Evolutionary conservation across 108 stramenopile species (phyloP).

Genomic region (Skeletonema marinoi): DNA sequence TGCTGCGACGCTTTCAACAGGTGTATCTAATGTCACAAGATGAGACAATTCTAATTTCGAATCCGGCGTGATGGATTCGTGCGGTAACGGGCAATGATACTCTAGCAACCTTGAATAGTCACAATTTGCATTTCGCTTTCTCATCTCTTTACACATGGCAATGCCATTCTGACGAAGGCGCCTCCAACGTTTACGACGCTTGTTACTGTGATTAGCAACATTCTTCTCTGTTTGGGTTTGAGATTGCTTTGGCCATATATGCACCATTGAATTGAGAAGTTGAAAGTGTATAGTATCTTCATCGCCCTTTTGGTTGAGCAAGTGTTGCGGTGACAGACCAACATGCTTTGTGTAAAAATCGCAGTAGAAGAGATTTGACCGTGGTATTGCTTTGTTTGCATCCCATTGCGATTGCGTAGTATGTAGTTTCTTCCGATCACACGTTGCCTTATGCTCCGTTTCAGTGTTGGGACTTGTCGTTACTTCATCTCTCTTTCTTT

Average conservation of each 20-base stretch:
- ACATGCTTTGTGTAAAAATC: conserved; percentile 42
- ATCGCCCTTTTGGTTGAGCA: conserved; percentile 25
- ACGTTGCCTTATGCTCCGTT: conserved; percentile 35
- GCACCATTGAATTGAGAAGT: conserved; percentile 47
- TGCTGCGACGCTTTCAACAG: conserved; percentile 46
- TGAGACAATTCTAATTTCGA: conserved; percentile 24
- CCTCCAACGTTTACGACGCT: conserved; percentile 51
- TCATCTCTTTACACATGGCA: conserved; percentile 57
- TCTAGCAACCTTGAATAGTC: conserved; percentile 72
- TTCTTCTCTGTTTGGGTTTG: neutral
- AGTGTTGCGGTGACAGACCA: conserved; percentile 46
- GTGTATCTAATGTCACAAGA: conserved; percentile 51
- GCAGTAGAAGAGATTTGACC: conserved; percentile 47
- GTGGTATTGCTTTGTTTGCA: conserved; percentile 48
- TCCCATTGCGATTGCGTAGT: conserved; percentile 17
- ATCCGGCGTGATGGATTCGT: conserved; percentile 2
- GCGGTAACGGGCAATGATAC: conserved; percentile 65
- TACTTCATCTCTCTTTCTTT: conserved; percentile 5
- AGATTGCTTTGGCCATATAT: conserved; percentile 13
- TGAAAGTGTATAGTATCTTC: conserved; percentile 7
- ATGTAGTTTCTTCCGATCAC: neutral
- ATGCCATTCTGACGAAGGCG: conserved; percentile 49
- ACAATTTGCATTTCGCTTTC: conserved; percentile 50
- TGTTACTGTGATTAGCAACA: conserved; percentile 4
- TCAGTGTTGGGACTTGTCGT: neutral